Conservation (phyloP, 2,329 filamentous ascomycete genomes). For the Monilinia fructigena region DNA sequence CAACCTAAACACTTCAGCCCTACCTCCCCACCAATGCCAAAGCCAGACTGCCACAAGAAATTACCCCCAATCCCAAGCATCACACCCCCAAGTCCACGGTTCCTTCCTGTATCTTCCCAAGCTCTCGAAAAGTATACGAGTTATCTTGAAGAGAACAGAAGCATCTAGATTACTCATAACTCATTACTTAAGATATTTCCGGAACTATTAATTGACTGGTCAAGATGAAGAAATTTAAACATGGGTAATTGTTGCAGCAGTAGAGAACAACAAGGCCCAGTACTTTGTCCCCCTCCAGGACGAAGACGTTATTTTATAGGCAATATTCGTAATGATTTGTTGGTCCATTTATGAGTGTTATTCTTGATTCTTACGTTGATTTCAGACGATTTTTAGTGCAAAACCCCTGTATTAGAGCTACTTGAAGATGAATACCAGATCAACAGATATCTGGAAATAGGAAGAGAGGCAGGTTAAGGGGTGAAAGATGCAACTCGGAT, state of each 20-base stretch:
- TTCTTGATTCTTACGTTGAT: neutral
- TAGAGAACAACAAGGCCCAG: conserved; percentile 12
- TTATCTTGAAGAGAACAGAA: no score
- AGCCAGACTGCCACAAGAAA: no score
- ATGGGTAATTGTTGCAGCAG: conserved; percentile 23
- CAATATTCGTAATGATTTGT: neutral
- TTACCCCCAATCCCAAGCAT: no score
- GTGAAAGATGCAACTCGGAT: neutral
- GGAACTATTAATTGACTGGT: neutral
- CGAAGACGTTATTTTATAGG: no score
- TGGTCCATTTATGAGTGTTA: neutral
- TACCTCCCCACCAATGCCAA: no score
- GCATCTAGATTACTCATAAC: no score
- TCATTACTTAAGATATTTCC: no score
- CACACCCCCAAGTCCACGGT: no score
- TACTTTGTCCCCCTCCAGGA: neutral
- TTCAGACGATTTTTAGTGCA: neutral
- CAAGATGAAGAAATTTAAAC: conserved; percentile 19
- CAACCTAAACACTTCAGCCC: no score
- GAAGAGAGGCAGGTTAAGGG: conserved; percentile 2
- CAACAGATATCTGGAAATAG: neutral
- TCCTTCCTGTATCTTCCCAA: no score
- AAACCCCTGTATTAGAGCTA: conserved; percentile 7
- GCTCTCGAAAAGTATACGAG: no score
- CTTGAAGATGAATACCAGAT: conserved; percentile 15